phyloP scores from a whole-genome alignment of 352 stramenopile species.

The Phytophthora sp. region DNA sequence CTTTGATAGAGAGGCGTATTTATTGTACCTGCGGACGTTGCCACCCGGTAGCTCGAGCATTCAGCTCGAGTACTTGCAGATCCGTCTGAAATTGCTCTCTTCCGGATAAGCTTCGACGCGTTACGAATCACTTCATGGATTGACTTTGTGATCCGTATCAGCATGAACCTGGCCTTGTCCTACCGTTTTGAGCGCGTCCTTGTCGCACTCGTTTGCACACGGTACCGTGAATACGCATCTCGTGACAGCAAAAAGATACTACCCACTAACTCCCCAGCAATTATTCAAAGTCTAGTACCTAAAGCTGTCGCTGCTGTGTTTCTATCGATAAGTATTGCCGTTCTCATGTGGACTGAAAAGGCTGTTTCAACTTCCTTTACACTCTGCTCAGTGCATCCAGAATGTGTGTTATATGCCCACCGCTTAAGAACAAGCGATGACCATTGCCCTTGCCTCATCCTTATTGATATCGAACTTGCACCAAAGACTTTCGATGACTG shows the following conservation, averaged over 20 bases:
- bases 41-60: slow-evolving; percentile 32
- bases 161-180: slow-evolving; percentile 39
- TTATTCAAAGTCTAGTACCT: slow-evolving; percentile 13
- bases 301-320: slow-evolving; percentile 22
- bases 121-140: slow-evolving; percentile 31
- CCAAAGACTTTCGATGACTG: slow-evolving; percentile 33
- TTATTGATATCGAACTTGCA: slow-evolving; percentile 27
- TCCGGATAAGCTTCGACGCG: slow-evolving; percentile 36
- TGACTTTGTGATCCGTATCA: slow-evolving; percentile 28
- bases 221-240: slow-evolving; percentile 12
- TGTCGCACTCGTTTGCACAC: slow-evolving; percentile 9
- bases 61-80: slow-evolving; percentile 22
- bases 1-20: slow-evolving; percentile 27
- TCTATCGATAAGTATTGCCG: slow-evolving; percentile 8
- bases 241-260: slow-evolving; percentile 2
- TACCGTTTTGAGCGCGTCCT: slow-evolving; percentile 34
- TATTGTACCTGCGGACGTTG: slow-evolving; percentile 19
- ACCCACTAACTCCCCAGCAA: neutral
- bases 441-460: slow-evolving; percentile 14
- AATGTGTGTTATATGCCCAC: slow-evolving; percentile 30
- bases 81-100: slow-evolving; percentile 27
- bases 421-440: slow-evolving; percentile 12
- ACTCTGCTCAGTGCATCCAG: slow-evolving; percentile 21
- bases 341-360: slow-evolving; percentile 22
- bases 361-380: slow-evolving; percentile 8